Evolutionary conservation across 129 eudicot species (phyloP), one percentile per base, ranked within the genome.

Genomic region (Gnaphalium uliginosum): DNA sequence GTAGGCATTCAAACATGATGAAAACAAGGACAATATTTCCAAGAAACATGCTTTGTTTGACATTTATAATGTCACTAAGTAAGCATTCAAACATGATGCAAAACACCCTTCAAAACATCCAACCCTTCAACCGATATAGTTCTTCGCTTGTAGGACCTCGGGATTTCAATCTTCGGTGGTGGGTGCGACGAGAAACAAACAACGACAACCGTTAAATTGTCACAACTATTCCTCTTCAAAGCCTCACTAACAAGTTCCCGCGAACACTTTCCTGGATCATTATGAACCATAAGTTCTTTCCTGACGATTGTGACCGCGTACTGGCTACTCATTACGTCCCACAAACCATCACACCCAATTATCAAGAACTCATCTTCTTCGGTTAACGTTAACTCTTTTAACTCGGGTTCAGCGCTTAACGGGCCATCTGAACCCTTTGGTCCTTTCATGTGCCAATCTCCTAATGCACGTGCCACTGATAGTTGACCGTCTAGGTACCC

Each of bases 371-470:
- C 97, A 18, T 92, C 97, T 69, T 92, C 97, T 78, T 92, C 89
- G 1, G 88, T 87, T 46, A 92, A 66, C 51, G 86, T 50, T 22
- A 85, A 22, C 60, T 92, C 90, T 72, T 85, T 83, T 37, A 92
- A 51, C 76, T 92, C 96, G 0, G 97, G 97, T 68, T 92, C 97
- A 5, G 92, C 81, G 79, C 90, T 92, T 37, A 92, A 76, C 18
- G 96, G 97, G 43, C 73, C 71, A 56, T 63, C 81, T 9, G 96
- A 83, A 18, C 92, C 97, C 76, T 87, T 86, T 30, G 96, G 78
- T n/a, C 92, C 96, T 68, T 92, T 92, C 93, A 92, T 83, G 88
- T 92, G 93, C 97, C 97, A 92, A 72, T 92, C 97, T 5, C 97
- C 97, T 7, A 92, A 86, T 10, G 97, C 97, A 18, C 97, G 92